A percentile compares a stretch with the other conserved stretches of the same genome.
Conservation (phyloP, 192 early-diverging fungal genomes). For the Chytriomyces confervae region DNA sequence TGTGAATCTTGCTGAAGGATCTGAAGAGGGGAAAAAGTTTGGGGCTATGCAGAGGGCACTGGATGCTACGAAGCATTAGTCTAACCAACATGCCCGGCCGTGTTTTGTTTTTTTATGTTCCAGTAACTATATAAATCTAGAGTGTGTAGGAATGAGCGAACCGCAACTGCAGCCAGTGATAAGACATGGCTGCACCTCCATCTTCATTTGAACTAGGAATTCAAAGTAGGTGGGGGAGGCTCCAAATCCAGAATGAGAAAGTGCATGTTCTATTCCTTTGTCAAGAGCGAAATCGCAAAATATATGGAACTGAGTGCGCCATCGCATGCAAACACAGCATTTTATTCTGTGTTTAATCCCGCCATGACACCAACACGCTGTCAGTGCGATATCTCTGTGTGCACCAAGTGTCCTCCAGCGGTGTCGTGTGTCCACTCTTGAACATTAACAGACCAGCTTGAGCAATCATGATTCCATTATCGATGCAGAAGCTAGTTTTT, state of each 20-base stretch:
- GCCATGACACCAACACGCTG: slow-evolving; percentile 50
- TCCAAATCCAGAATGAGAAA: too few relatives aligned
- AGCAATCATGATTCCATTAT: slow-evolving; percentile 99
- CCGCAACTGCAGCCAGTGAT: too few relatives aligned
- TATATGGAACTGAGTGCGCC: too few relatives aligned
- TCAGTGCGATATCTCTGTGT: slow-evolving; percentile 80
- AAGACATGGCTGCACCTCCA: too few relatives aligned
- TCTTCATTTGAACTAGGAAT: too few relatives aligned
- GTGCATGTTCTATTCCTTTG: too few relatives aligned
- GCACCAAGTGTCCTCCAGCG: slow-evolving; percentile 83
- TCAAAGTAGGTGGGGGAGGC: too few relatives aligned
- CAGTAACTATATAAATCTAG: neutral
- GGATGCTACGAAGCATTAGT: neutral
- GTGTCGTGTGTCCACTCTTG: slow-evolving; percentile 80
- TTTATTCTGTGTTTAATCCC: slow-evolving; percentile 21
- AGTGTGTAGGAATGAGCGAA: too few relatives aligned
- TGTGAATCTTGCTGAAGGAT: slow-evolving; percentile 3
- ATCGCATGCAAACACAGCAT: too few relatives aligned
- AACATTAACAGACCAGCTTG: slow-evolving; percentile 90
- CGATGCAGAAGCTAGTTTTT: slow-evolving; percentile 83
- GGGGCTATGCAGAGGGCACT: neutral
- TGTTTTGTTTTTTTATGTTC: neutral
- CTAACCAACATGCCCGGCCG: too few relatives aligned
- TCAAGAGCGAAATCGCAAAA: too few relatives aligned
- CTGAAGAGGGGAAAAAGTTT: slow-evolving; percentile 2